phyloP scores from a whole-genome alignment of 352 stramenopile genomes.

The Hyphochytrium catenoides region DNA sequence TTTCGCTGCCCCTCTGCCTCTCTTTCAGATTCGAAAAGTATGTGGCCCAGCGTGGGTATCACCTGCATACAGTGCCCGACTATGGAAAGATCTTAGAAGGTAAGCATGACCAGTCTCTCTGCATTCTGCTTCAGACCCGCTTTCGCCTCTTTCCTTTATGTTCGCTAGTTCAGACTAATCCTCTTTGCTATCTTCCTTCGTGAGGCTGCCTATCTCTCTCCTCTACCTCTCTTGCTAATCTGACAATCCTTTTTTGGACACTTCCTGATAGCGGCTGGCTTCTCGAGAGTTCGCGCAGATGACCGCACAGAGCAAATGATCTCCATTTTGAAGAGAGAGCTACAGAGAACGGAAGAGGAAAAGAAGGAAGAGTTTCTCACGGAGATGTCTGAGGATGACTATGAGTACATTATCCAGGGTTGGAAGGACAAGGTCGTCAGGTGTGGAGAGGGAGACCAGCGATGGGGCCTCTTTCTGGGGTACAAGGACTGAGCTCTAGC shows the following conservation, averaged over 20 bases:
- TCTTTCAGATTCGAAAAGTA: slow-evolving; percentile 34
- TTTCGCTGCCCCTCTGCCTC: too few species aligned
- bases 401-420: slow-evolving; percentile 31
- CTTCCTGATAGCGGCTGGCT: slow-evolving; percentile 21
- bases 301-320: slow-evolving; percentile 40
- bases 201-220: too few species aligned
- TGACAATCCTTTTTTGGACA: too few species aligned
- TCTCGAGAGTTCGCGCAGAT: slow-evolving; percentile 23
- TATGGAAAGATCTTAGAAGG: slow-evolving; percentile 30
- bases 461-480: slow-evolving; percentile 41
- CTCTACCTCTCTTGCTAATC: too few species aligned
- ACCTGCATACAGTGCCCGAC: slow-evolving; percentile 27
- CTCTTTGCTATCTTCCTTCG: too few species aligned
- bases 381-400: slow-evolving; percentile 33
- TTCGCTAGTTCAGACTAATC: too few species aligned
- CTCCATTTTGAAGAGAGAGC: slow-evolving; percentile 27
- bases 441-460: slow-evolving; percentile 33
- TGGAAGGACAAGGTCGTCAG: slow-evolving; percentile 37
- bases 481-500: slow-evolving; percentile 23
- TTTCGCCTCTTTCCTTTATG: too few species aligned
- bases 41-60: slow-evolving; percentile 27
- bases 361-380: slow-evolving; percentile 34
- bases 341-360: slow-evolving; percentile 21
- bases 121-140: too few species aligned
- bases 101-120: too few species aligned